phyloP scores from a whole-genome alignment of 805 yeast genomes.

The Kazachstania bromeliacearum region DNA sequence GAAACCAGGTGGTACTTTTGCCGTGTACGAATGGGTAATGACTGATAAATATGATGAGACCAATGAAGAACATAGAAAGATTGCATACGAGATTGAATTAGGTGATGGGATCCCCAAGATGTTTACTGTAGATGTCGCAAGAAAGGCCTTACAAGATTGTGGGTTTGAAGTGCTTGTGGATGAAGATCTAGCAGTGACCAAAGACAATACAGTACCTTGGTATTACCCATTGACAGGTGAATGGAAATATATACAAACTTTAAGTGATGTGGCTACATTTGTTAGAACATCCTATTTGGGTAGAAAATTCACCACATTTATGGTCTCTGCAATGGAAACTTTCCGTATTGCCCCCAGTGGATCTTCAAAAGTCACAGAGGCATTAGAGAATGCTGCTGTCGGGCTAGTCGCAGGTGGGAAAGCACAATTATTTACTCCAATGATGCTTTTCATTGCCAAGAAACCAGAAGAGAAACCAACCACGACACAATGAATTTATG shows the following conservation, averaged over 20 bases:
- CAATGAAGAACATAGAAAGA: constrained; percentile 82
- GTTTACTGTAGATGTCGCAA: constrained; percentile 80
- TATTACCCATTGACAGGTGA: constrained; percentile 95
- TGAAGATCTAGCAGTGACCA: constrained; percentile 76
- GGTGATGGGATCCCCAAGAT: constrained; percentile 99
- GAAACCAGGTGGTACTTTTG: constrained; percentile 96
- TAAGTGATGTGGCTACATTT: constrained; percentile 71
- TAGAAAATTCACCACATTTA: constrained; percentile 71
- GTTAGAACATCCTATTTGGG: constrained; percentile 84
- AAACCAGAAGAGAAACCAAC: constrained; percentile 64
- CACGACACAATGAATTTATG: constrained; percentile 10
- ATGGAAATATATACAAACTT: constrained; percentile 72
- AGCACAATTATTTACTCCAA: constrained; percentile 87
- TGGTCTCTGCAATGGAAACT: constrained; percentile 75
- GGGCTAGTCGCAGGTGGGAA: constrained; percentile 90
- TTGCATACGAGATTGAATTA: constrained; percentile 93
- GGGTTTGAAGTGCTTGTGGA: constrained; percentile 77
- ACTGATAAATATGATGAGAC: constrained; percentile 84
- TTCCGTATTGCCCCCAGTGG: constrained; percentile 90
- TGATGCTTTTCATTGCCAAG: constrained; percentile 86
- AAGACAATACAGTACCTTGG: constrained; percentile 87
- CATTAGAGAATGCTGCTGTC: constrained; percentile 94
- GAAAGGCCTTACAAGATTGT: constrained; percentile 70
- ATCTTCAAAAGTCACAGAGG: constrained; percentile 77
- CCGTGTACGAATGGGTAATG: constrained; percentile 99